These are phyloP conservation scores for Ustilago esculenta DNA, from an alignment of 1,284 basidiomycete genomes.

Conservation along the genomic window DNA sequence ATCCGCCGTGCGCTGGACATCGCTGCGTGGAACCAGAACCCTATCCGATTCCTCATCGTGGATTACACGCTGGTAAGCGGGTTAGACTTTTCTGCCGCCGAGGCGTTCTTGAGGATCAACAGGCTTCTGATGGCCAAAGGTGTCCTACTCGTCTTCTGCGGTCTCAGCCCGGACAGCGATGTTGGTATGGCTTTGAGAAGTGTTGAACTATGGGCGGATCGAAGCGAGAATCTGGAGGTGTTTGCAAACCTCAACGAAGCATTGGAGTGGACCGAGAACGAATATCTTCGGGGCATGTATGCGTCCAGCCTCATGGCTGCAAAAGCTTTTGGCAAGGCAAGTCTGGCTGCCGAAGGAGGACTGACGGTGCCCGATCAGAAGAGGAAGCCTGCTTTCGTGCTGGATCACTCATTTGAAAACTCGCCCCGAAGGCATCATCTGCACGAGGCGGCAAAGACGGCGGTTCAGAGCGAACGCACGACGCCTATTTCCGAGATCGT, in stretches of 20 bases:
- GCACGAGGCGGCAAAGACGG: slow-evolving; percentile 75
- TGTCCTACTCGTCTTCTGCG: slow-evolving; percentile 89
- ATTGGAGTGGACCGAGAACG: slow-evolving; percentile 79
- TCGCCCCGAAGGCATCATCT: slow-evolving; percentile 81
- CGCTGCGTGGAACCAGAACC: slow-evolving; percentile 79
- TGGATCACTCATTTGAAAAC: slow-evolving; percentile 74
- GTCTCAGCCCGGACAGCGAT: slow-evolving; percentile 70
- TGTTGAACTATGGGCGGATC: slow-evolving; percentile 77
- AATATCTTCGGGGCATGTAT: slow-evolving; percentile 68
- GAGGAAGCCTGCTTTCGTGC: slow-evolving; percentile 58
- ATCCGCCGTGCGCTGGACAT: slow-evolving; percentile 79
- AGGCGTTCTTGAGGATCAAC: slow-evolving; percentile 92
- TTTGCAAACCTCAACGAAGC: slow-evolving; percentile 88
- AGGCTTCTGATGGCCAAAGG: slow-evolving; percentile 79
- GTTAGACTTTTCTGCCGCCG: slow-evolving; percentile 92
- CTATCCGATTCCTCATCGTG: slow-evolving; percentile 78
- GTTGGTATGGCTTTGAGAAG: slow-evolving; percentile 58
- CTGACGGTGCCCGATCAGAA: slow-evolving; percentile 62
- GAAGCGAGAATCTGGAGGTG: slow-evolving; percentile 71
- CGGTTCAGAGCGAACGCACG: slow-evolving; percentile 34
- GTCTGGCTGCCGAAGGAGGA: slow-evolving; percentile 69
- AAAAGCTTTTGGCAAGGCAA: slow-evolving; percentile 63
- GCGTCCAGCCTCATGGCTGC: slow-evolving; percentile 63
- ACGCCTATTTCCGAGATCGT: slow-evolving; percentile 31
- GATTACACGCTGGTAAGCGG: slow-evolving; percentile 81